A percentile compares a stretch with the other conserved stretches of the same genome.
Evolutionary conservation across 331 rosid genomes (phyloP).

Genomic region (Phaseolus coccineus): DNA sequence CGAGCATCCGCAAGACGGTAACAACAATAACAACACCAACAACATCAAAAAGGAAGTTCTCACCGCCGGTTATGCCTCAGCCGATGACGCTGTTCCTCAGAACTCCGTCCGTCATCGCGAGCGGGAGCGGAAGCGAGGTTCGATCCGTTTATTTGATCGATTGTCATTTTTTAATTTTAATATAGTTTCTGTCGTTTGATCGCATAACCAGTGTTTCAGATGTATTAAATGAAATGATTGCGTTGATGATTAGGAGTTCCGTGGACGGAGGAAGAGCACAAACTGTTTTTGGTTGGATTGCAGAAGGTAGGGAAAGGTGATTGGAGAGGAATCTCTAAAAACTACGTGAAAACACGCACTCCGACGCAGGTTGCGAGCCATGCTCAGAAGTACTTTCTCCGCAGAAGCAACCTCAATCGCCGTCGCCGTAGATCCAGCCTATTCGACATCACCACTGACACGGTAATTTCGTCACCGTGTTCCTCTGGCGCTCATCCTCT

Average conservation of each 20-base stretch:
- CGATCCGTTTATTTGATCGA: constrained; percentile 31
- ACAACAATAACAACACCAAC: constrained; percentile 12
- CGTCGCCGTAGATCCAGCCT: constrained; percentile 99
- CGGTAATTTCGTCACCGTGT: constrained; percentile 55
- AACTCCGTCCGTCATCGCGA: constrained; percentile 72
- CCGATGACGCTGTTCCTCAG: constrained; percentile 69
- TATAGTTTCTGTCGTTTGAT: background rate
- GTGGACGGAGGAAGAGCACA: constrained; percentile 99
- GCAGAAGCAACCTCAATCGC: constrained; percentile 87
- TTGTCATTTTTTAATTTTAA: background rate
- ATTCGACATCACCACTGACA: constrained; percentile 91
- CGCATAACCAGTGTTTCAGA: background rate
- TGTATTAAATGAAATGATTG: constrained; percentile 21
- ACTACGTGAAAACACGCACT: constrained; percentile 92
- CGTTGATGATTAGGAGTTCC: constrained; percentile 70
- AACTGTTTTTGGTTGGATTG: constrained; percentile 84
- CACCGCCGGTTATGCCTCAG: constrained; percentile 80
- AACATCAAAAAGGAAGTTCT: constrained; percentile 49
- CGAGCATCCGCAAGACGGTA: constrained; percentile 61
- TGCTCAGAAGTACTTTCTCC: constrained; percentile 96
- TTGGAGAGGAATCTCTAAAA: constrained; percentile 97
- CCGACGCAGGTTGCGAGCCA: constrained; percentile 99
- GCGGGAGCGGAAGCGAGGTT: constrained; percentile 93
- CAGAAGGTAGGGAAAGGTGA: constrained; percentile 98
- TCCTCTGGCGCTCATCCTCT: background rate